Evolutionary conservation across 805 yeast species (phyloP), one percentile per base, ranked within the genome.

Genomic region (Ogataea henricii): DNA sequence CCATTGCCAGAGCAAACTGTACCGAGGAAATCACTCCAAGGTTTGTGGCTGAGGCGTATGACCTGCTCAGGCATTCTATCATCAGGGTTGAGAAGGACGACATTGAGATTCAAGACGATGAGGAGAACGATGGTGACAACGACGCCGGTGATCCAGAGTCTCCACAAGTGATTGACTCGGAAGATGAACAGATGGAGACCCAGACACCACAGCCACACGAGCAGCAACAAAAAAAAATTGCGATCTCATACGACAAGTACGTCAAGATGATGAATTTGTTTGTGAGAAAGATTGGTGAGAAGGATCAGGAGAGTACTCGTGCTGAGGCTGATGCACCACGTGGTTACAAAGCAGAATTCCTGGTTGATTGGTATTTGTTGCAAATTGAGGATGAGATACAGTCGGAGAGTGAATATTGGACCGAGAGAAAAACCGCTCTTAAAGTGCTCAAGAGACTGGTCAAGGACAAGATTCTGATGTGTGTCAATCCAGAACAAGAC

Each of bases 1-100:
- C 97, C 1, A 91, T 94, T 68, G 98, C 99, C 1, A 78, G 96
- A 56, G 97, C 98, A 22, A 94, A 92, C 67, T 91, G 98, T 69
- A 87, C 91, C 16, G 94, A 88, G 54, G 90, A 83, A 53, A 85
- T 90, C 45, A 82, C 92, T 0, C 88, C 92, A 6, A 76, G 77
- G 29, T 88, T 89, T 65, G 98, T 92, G 38, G 86, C 91, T 2
- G 98, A 94, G 64, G 99, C 99, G 0, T 90, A 87, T 65, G 92
- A 87, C 60, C 72, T 94, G 53, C 74, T 94, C 58, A 82, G 94
- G 64, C 96, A 89, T 68, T 87, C 96, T 32, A 91, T 92, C 52
- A 89, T 94, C 58, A 82, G 94, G 52, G 97, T 92, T 34, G 97
- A 94, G 64, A 86, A 85, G 65, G 98, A 92, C 57, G 98, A 92